Evolutionary conservation across 306 rosid species (phyloP).

Genomic region (Quercus mongolica): DNA sequence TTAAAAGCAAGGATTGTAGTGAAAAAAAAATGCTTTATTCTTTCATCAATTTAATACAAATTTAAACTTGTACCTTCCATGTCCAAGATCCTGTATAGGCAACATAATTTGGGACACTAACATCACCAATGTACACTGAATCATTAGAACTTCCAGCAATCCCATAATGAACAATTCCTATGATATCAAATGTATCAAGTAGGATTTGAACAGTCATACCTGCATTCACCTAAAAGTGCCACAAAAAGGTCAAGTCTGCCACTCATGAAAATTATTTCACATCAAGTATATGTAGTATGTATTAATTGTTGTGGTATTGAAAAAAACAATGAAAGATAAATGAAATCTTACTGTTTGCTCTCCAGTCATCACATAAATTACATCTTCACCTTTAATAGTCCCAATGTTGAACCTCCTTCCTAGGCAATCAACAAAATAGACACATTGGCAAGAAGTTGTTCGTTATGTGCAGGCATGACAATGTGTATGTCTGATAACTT

Average conservation of each 20-base stretch:
- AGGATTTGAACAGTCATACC: conserved; percentile 20
- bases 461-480: neutral
- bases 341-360: conserved; percentile 14
- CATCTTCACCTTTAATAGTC: neutral
- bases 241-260: neutral
- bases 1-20: neutral
- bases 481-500: neutral
- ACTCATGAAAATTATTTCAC: neutral
- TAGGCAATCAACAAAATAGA: neutral
- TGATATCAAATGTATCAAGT: conserved; percentile 12
- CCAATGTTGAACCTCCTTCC: conserved; percentile 25
- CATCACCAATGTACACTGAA: conserved; percentile 17
- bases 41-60: neutral
- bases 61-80: conserved; percentile 13
- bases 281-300: neutral
- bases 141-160: conserved; percentile 14
- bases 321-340: neutral
- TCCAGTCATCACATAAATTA: conserved; percentile 6
- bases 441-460: neutral
- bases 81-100: conserved; percentile 21
- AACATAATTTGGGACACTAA: conserved; percentile 8
- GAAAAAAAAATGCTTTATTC: neutral
- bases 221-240: conserved; percentile 14
- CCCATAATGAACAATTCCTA: conserved; percentile 19
- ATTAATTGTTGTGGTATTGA: neutral